Conservation (phyloP, 2,329 filamentous ascomycete genomes). For the Aureobasidium sp. region DNA sequence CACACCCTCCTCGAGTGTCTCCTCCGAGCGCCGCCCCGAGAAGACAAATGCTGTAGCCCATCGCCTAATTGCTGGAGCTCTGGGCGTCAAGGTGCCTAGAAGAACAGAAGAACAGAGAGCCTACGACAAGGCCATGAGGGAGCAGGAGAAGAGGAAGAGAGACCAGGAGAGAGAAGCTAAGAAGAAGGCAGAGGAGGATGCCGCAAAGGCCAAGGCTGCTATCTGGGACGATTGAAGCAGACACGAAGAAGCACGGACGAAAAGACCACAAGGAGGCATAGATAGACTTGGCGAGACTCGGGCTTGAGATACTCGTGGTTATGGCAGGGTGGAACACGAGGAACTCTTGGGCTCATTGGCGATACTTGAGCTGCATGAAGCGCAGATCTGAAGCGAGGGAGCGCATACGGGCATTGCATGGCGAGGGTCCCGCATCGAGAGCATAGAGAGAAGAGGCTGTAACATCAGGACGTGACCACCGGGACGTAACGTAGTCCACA, state of each 20-base stretch:
- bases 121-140: constrained; percentile 72
- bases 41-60: constrained; percentile 90
- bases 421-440: background rate
- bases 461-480: background rate
- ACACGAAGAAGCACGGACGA: background rate
- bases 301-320: too few species aligned
- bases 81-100: constrained; percentile 73
- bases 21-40: constrained; percentile 54
- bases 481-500: too few species aligned
- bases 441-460: background rate
- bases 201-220: constrained; percentile 68
- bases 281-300: too few species aligned
- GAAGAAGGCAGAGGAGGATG: constrained; percentile 53
- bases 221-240: constrained; percentile 63
- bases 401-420: background rate
- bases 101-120: constrained; percentile 82
- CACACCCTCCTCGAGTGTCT: too few species aligned
- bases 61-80: constrained; percentile 78
- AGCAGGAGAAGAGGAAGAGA: constrained; percentile 72
- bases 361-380: background rate
- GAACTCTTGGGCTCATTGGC: background rate
- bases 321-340: background rate
- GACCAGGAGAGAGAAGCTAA: constrained; percentile 64
- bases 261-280: background rate
- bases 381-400: background rate